These are phyloP conservation scores for Eleusine indica DNA, from an alignment of 176 grass and related monocot species.

Conservation along the genomic window DNA sequence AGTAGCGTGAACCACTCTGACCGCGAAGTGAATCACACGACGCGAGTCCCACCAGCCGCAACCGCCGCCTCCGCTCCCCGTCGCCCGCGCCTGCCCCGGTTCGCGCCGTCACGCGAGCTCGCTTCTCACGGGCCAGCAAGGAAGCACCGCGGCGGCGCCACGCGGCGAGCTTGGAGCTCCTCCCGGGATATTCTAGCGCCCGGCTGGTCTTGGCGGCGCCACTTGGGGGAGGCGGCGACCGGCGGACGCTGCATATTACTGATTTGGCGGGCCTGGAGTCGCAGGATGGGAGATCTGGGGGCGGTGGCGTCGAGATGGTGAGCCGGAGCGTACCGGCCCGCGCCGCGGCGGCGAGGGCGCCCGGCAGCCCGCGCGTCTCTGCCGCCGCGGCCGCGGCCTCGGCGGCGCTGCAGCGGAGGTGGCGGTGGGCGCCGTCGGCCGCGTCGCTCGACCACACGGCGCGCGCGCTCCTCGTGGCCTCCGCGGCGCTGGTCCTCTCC, in stretches of 20 bases:
- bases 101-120: conserved; percentile 33
- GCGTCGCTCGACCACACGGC: conserved; percentile 52
- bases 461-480: conserved; percentile 50
- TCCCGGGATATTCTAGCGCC: not conserved
- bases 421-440: conserved; percentile 51
- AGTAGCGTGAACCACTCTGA: not conserved
- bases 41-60: not conserved
- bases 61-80: conserved; percentile 32
- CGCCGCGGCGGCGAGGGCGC: conserved; percentile 37
- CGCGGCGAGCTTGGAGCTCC: conserved; percentile 4
- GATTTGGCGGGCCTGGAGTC: conserved; percentile 39
- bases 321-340: conserved; percentile 48
- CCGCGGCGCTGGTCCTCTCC: conserved; percentile 55
- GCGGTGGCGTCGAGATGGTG: conserved; percentile 49
- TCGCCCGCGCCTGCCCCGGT: conserved; percentile 9
- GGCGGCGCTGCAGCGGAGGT: conserved; percentile 55
- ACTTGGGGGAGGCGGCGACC: conserved; percentile 13
- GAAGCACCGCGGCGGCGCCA: not conserved
- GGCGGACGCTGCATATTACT: not conserved
- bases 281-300: conserved; percentile 49
- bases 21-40: not conserved
- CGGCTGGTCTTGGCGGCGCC: not conserved
- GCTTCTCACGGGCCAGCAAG: not conserved
- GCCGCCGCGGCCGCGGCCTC: conserved; percentile 16
- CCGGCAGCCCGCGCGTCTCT: conserved; percentile 61